Percentiles rank a stretch among this genome's conserved stretches.
phyloP scores from a whole-genome alignment of 768 basidiomycete species.

The Auriscalpium microsporum region DNA sequence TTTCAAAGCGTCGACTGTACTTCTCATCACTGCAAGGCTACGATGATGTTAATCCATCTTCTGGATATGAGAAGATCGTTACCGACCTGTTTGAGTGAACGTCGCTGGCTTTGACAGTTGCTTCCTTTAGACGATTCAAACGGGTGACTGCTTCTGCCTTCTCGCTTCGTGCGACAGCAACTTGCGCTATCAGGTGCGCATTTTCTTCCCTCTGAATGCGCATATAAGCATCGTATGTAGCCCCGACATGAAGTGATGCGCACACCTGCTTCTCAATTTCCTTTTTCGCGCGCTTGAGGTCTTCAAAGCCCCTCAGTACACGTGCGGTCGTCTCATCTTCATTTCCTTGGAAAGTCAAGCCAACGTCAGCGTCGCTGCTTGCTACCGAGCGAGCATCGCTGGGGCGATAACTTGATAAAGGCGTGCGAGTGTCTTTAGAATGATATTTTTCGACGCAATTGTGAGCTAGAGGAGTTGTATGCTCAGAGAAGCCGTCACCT shows the following conservation, averaged over 20 bases:
- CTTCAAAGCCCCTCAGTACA: neutral
- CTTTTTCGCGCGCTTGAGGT: neutral
- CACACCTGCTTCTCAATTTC: constrained; percentile 1
- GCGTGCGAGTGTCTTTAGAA: too few relatives aligned
- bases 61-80: too few relatives aligned
- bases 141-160: neutral
- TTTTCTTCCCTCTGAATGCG: constrained; percentile 7
- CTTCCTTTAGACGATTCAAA: constrained; percentile 6
- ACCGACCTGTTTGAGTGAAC: constrained; percentile 5
- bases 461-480: too few relatives aligned
- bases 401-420: neutral
- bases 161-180: neutral
- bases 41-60: too few relatives aligned
- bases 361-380: neutral
- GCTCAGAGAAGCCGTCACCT: too few relatives aligned
- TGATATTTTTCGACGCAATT: too few relatives aligned
- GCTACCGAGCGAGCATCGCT: neutral
- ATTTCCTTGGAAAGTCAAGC: neutral
- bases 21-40: constrained; percentile 10
- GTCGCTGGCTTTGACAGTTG: constrained; percentile 4
- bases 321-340: neutral
- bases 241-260: neutral
- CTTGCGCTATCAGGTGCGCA: constrained; percentile 7
- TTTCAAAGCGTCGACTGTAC: constrained; percentile 7
- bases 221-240: neutral